phyloP scores from a whole-genome alignment of 2,329 filamentous ascomycete species.

The Ilyonectria robusta region DNA sequence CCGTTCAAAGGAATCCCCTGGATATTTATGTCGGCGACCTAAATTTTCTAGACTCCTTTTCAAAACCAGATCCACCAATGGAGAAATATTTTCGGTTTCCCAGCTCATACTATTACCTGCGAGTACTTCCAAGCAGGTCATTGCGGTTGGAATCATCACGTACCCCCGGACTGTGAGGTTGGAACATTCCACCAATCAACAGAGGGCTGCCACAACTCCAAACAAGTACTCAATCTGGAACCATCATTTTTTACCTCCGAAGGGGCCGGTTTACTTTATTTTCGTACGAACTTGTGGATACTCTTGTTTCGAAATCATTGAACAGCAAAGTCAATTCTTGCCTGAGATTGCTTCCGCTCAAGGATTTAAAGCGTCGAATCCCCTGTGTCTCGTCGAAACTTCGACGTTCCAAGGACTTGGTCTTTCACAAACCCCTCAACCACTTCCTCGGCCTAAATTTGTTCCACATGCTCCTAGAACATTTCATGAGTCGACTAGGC shows the following conservation, averaged over 20 bases:
- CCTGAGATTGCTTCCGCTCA: neutral
- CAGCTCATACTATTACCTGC: neutral
- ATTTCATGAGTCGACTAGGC: neutral
- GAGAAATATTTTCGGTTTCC: neutral
- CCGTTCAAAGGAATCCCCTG: neutral
- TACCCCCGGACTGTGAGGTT: no score
- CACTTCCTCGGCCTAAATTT: neutral
- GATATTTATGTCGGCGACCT: neutral
- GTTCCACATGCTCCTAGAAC: neutral
- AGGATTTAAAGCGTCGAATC: neutral
- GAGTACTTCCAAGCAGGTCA: neutral
- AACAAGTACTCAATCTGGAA: neutral
- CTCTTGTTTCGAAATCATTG: neutral
- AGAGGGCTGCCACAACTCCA: neutral
- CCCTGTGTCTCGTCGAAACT: neutral
- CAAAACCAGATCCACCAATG: neutral
- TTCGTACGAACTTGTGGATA: neutral
- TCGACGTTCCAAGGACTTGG: neutral
- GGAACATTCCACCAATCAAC: constrained; percentile 9
- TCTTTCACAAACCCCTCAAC: neutral
- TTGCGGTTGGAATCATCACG: neutral
- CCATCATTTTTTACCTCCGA: neutral
- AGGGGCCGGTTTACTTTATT: neutral
- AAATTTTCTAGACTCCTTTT: neutral
- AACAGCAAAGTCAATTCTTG: neutral